A percentile compares a stretch with the other conserved stretches of the same genome.
Evolutionary conservation across 768 basidiomycete species (phyloP).

Genomic region (Pleurotus pulmonarius): DNA sequence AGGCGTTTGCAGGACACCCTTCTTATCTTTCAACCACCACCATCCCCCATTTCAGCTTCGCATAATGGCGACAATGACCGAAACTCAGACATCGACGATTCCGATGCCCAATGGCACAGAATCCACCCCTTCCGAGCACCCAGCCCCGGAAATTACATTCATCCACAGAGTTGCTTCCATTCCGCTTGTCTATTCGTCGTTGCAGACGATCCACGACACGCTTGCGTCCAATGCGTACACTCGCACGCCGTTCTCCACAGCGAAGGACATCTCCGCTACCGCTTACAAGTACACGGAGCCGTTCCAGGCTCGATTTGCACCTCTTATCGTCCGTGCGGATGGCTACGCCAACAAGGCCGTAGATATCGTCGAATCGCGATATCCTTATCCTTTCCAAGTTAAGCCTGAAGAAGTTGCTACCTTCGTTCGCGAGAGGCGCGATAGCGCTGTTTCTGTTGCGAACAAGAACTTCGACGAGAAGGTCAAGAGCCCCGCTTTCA

Average conservation of each 20-base stretch:
- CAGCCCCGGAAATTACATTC: conserved; percentile 55
- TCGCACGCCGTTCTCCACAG: conserved; percentile 60
- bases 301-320: conserved; percentile 59
- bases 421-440: conserved; percentile 53
- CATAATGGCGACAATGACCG: conserved; percentile 16
- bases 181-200: conserved; percentile 64
- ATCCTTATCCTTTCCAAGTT: conserved; percentile 73
- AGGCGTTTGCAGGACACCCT: not conserved
- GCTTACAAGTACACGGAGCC: conserved; percentile 66
- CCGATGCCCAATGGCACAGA: conserved; percentile 13
- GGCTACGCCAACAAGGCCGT: conserved; percentile 70
- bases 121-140: conserved; percentile 15
- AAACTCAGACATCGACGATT: conserved; percentile 18
- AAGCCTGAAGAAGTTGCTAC: conserved; percentile 68
- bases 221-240: conserved; percentile 60
- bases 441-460: conserved; percentile 38
- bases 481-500: conserved; percentile 59
- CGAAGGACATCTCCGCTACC: conserved; percentile 54
- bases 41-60: conserved; percentile 1
- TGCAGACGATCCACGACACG: conserved; percentile 56
- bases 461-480: conserved; percentile 64
- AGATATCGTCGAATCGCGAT: conserved; percentile 68
- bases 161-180: conserved; percentile 67
- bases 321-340: conserved; percentile 61
- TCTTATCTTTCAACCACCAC: conserved; percentile 7